Evolutionary conservation across 1,139 yeast species (phyloP), one percentile per base, ranked within the genome.

Genomic region (Hansenula sp.): DNA sequence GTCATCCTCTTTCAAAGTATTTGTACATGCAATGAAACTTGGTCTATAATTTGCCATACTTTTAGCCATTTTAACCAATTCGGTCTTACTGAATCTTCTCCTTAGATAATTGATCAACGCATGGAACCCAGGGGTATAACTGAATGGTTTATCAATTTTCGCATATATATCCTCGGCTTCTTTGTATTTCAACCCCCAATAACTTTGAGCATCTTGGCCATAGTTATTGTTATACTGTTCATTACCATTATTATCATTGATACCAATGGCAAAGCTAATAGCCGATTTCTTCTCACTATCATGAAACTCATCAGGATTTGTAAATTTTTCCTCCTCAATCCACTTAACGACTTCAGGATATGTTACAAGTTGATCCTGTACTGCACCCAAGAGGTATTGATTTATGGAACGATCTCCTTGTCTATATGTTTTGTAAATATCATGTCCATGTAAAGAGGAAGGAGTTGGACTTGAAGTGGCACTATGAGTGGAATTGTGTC

Each of bases 31-130:
- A 54, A 91, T 90, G 61, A 91, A 91, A 10, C 90, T 81, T 1
- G 98, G 97, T 50, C 98, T 70, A 58, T 90, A 90, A 40, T 82
- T 80, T 0, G 97, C 95, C 84, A 93, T 86, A 11, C 88, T 81
- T 56, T 85, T 84, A 3, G 96, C 93, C 81, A 93, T 85, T 47
- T 83, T 77, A 44, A 90, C 84, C 50, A 91, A 72, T 67, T 84
- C 82, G 28, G 74, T 73, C 47, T 81, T 79, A 41, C 79, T 77
- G 59, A 93, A 90, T 42, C 98, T 66, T 35, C 76, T 71, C 46
- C 85, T 70, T 47, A 93, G 68, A 61, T 91, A 91, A 16, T 81
- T 77, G 56, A 88, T 81, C 44, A 93, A 71, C 38, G 84, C 79
- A 63, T 89, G 96, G 62, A 86, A 93, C 3, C 96, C 97, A 1